Conservation (phyloP, 352 stramenopile species). For the Proteromonas lacertae region DNA sequence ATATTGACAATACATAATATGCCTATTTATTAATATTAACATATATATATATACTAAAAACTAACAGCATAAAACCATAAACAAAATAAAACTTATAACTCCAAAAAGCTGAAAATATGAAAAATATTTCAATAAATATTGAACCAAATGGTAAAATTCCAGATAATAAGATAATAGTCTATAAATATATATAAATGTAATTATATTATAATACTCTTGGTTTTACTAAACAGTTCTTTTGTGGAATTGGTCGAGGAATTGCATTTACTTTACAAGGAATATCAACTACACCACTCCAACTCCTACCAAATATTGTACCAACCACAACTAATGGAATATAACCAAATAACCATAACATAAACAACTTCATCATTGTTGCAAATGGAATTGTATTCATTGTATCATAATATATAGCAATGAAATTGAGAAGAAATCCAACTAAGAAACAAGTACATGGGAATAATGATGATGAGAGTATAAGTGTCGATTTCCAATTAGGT, state of each 20-base stretch:
- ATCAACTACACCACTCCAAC: constrained; percentile 37
- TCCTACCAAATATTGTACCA: constrained; percentile 75
- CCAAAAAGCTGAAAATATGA: constrained; percentile 98
- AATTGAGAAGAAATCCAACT: constrained; percentile 21
- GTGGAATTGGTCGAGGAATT: constrained; percentile 48
- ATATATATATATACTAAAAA: too few relatives aligned
- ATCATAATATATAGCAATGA: constrained; percentile 24
- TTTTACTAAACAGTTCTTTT: constrained; percentile 6
- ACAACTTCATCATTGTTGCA: constrained; percentile 21
- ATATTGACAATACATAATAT: constrained; percentile 83
- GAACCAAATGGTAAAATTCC: constrained; percentile 87
- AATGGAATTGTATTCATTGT: constrained; percentile 34
- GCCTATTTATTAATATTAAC: too few relatives aligned
- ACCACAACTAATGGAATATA: constrained; percentile 70
- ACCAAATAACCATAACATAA: constrained; percentile 69
- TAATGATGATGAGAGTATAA: constrained; percentile 25
- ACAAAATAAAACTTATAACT: constrained; percentile 99
- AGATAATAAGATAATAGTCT: constrained; percentile 56
- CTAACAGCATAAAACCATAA: constrained; percentile 91
- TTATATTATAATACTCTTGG: constrained; percentile 9
- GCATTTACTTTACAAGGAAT: constrained; percentile 75
- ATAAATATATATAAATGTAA: constrained; percentile 30
- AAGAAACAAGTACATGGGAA: constrained; percentile 18
- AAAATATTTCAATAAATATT: constrained; percentile 99
- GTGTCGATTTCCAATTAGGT: constrained; percentile 25